A percentile compares a stretch with the other conserved stretches of the same genome.
Evolutionary conservation across 257 asterid species (phyloP).

Genomic region (Anisodus acutangulus): DNA sequence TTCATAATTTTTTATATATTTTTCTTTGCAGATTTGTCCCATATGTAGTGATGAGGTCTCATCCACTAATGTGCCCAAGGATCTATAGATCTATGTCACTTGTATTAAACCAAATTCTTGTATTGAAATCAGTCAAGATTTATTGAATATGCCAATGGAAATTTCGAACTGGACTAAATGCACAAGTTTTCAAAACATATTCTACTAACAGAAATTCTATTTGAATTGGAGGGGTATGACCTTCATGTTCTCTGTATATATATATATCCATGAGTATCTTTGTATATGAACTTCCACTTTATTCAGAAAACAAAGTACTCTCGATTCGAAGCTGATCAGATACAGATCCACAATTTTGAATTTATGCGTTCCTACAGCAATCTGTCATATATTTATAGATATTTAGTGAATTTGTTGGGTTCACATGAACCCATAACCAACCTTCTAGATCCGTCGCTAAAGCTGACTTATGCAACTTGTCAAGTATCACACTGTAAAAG

Average conservation of each 20-base stretch:
- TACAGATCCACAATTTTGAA: not conserved
- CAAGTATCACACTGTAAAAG: not conserved
- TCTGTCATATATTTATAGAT: no score
- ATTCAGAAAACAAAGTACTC: not conserved
- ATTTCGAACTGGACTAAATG: conserved; percentile 12
- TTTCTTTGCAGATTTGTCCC: conserved; percentile 54
- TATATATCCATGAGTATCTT: no score
- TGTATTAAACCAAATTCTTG: not conserved
- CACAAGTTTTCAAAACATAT: not conserved
- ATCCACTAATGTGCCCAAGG: conserved; percentile 31
- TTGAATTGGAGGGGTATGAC: not conserved
- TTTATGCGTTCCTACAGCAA: no score
- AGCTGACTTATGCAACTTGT: not conserved
- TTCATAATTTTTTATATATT: not conserved
- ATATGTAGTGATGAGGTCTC: conserved; percentile 62
- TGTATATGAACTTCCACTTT: not conserved
- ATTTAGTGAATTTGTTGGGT: no score
- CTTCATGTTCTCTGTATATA: not conserved
- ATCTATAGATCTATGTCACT: conserved; percentile 24
- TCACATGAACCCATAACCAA: not conserved
- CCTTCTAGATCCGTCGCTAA: not conserved
- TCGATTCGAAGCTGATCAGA: not conserved
- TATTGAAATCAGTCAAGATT: not conserved
- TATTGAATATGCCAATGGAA: not conserved
- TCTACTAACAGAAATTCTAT: not conserved